Evolutionary conservation across 805 yeast species (phyloP).

Genomic region (Ascoidea rubescens): DNA sequence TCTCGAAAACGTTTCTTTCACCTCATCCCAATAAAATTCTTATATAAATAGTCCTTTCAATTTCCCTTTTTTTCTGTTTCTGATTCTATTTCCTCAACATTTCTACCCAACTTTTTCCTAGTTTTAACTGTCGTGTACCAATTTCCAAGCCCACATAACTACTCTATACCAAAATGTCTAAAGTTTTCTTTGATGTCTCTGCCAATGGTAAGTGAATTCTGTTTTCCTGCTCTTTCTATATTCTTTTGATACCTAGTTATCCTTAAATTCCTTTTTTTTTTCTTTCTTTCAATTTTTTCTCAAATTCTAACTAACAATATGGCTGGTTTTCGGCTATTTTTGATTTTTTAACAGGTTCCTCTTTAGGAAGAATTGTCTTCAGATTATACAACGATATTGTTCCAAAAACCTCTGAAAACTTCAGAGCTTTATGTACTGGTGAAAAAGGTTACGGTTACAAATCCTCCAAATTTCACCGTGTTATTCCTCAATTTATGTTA

Average conservation of each 20-base stretch:
- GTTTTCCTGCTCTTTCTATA: background rate
- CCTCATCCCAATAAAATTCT: too few species aligned
- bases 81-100: too few species aligned
- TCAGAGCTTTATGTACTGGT: constrained; percentile 80
- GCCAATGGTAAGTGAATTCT: too few species aligned
- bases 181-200: too few species aligned
- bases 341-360: background rate
- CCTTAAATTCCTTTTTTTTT: background rate
- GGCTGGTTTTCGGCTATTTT: background rate
- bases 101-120: too few species aligned
- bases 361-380: constrained; percentile 58
- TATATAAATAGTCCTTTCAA: too few species aligned
- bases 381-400: constrained; percentile 62
- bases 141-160: too few species aligned
- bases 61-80: too few species aligned
- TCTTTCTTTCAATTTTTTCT: background rate
- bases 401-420: constrained; percentile 84
- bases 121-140: too few species aligned
- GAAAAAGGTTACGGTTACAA: constrained; percentile 72
- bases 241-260: background rate
- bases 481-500: constrained; percentile 79
- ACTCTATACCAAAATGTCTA: too few species aligned
- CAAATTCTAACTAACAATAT: background rate
- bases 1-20: too few species aligned
- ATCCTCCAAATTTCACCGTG: constrained; percentile 85